Base-by-base conservation (phyloP, 257 asterid genomes). In the Nicotiana paniculata region DNA sequence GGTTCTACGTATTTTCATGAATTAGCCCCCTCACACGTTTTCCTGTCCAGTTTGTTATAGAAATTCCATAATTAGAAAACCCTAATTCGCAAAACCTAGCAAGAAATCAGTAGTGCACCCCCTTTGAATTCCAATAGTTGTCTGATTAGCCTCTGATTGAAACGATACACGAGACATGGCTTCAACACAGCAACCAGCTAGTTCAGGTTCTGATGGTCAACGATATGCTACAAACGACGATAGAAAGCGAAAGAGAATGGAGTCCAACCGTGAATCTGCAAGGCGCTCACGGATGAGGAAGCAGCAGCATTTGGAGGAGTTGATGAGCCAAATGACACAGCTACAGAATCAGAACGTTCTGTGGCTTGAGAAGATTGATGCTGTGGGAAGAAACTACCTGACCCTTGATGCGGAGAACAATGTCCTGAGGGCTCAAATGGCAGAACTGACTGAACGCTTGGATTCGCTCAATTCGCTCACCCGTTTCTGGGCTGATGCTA, bases 1-100 rank as follows among this genome's bases (percentile, higher is more conserved):
- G 97, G 97, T 95, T 95, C 85, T 92, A 95, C 16, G 93, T 90
- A 64, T 91, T 93, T 83, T 95, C 98, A 90, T 92, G 93, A 91
- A 90, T 82, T 84, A 84, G 83, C 81, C 82, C 86, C 59, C 39
- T 53, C 48, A 15, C 7, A 32, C 75, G 62, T 77, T 58, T 77
- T 84, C 55, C 74, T 78, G 48, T 51, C 80, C 77, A n/a, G 4
- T 53, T 9, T 5, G 46, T 5, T 59, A 28, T 35, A 43, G 39
- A 53, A 48, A 54, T 48, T 46, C 81, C 86, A 5, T 70, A n/a
- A n/a, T 81, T 51, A 21, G 7, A 10, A 24, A 26, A 7, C 26
- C 16, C 1, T 2, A 61, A 3, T 4, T 61, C 28, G 30, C 17
- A 24, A 6, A 24, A 9, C 13, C 68, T 15, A 26, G 51, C 24